Evolutionary conservation across 2,329 filamentous ascomycete species (phyloP).

Genomic region (Alternaria brassicicola): DNA sequence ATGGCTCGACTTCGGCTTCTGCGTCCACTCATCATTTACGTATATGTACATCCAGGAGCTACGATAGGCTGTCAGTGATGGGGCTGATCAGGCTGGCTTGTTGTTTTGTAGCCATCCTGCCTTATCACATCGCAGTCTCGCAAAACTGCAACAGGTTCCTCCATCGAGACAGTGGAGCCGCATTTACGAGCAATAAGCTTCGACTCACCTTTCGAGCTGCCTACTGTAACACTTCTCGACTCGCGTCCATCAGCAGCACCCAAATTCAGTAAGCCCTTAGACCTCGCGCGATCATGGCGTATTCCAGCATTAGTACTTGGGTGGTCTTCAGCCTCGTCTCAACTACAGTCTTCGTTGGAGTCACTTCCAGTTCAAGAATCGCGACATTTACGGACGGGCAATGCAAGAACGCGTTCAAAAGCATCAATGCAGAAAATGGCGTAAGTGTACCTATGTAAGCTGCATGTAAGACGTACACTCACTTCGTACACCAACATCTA

Average conservation of each 20-base stretch:
- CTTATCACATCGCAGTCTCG: not conserved
- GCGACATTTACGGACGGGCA: conserved; percentile 3
- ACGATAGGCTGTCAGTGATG: not conserved
- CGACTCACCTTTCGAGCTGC: not conserved
- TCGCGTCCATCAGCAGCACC: not conserved
- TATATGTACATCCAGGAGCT: not conserved
- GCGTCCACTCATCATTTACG: not conserved
- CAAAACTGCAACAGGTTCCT: not conserved
- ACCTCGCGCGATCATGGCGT: not conserved
- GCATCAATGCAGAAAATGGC: conserved; percentile 6
- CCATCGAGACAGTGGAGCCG: not conserved
- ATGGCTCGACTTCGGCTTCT: not conserved
- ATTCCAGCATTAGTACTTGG: not conserved
- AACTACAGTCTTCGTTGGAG: not conserved
- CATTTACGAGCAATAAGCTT: conserved; percentile 2
- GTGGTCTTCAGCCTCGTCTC: not conserved
- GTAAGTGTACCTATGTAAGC: not conserved
- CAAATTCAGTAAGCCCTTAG: not conserved
- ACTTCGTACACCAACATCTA: not conserved
- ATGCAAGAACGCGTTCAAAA: conserved; percentile 2
- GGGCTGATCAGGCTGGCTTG: not conserved
- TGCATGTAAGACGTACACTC: not conserved
- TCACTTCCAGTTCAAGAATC: not conserved
- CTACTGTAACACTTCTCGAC: not conserved
- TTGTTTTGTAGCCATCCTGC: not conserved